phyloP scores from a whole-genome alignment of 305 asterid species.

The Plantago coronopus region DNA sequence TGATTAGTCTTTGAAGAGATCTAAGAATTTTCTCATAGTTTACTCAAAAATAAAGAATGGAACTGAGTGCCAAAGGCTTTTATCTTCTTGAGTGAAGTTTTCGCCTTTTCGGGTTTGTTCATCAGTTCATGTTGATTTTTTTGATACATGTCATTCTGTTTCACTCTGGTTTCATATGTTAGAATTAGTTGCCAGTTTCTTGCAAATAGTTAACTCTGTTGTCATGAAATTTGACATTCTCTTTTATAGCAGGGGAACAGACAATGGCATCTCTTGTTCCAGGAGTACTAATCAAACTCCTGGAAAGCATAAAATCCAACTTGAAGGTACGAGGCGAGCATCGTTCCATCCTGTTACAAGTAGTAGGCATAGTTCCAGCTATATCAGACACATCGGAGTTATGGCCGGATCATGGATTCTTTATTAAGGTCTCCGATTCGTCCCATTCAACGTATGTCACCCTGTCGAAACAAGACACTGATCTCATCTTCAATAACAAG shows the following conservation, averaged over 20 bases:
- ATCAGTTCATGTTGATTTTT: too few species aligned
- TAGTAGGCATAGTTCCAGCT: conserved; percentile 88
- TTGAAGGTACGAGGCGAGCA: conserved; percentile 61
- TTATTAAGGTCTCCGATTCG: conserved; percentile 80
- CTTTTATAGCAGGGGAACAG: conserved; percentile 5
- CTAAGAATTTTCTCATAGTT: too few species aligned
- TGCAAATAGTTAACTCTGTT: too few species aligned
- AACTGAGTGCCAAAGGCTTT: too few species aligned
- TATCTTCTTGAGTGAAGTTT: too few species aligned
- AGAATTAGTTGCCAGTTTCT: not conserved
- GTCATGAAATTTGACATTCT: too few species aligned
- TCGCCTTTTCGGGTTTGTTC: too few species aligned
- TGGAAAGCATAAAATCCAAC: conserved; percentile 61
- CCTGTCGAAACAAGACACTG: conserved; percentile 53
- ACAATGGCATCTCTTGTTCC: conserved; percentile 75
- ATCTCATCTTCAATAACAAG: conserved; percentile 73
- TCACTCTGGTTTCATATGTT: too few species aligned
- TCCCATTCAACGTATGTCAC: conserved; percentile 82
- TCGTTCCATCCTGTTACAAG: conserved; percentile 67
- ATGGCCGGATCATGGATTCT: conserved; percentile 86
- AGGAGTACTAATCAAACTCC: conserved; percentile 78
- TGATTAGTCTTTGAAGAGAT: too few species aligned
- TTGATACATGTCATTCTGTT: too few species aligned
- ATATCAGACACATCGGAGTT: conserved; percentile 62
- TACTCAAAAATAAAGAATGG: too few species aligned